phyloP scores from a whole-genome alignment of 805 yeast species.

The Metschnikowia sp. region DNA sequence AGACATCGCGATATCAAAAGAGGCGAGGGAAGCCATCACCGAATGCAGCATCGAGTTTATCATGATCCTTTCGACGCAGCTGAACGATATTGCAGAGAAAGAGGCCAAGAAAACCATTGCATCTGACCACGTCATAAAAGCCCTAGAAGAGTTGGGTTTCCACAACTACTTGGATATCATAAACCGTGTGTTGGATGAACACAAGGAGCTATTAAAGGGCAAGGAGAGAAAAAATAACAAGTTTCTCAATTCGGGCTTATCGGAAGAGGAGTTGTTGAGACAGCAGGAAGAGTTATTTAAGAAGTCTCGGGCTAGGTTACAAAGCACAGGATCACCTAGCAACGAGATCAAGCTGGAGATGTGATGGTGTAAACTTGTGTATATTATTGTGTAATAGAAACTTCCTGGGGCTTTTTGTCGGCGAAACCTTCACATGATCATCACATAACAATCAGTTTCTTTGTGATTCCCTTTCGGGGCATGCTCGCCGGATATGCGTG shows the following conservation, averaged over 20 bases:
- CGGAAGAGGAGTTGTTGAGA: conserved; percentile 86
- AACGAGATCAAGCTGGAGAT: conserved; percentile 15
- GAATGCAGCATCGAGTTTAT: conserved; percentile 96
- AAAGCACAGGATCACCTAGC: conserved; percentile 26
- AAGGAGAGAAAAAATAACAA: conserved; percentile 90
- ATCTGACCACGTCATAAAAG: conserved; percentile 91
- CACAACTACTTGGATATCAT: conserved; percentile 79
- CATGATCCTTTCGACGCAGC: conserved; percentile 89
- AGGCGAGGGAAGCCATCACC: conserved; percentile 90
- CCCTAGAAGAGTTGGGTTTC: conserved; percentile 83
- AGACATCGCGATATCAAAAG: conserved; percentile 86
- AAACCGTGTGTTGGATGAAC: conserved; percentile 75
- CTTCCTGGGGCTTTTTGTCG: not conserved
- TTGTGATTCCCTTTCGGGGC: not conserved
- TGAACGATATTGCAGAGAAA: conserved; percentile 93
- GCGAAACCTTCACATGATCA: too few relatives aligned
- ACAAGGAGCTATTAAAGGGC: conserved; percentile 82
- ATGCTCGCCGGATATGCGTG: not conserved
- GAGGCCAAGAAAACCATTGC: conserved; percentile 96
- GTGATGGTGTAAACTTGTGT: conserved; percentile 8
- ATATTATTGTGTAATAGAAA: conserved; percentile 13
- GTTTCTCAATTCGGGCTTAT: conserved; percentile 85
- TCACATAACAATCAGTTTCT: not conserved
- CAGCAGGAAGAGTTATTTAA: conserved; percentile 93
- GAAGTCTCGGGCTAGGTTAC: conserved; percentile 64